Base-by-base conservation (phyloP, 2,329 filamentous ascomycete genomes). In the Ceratocystis albifundus region DNA sequence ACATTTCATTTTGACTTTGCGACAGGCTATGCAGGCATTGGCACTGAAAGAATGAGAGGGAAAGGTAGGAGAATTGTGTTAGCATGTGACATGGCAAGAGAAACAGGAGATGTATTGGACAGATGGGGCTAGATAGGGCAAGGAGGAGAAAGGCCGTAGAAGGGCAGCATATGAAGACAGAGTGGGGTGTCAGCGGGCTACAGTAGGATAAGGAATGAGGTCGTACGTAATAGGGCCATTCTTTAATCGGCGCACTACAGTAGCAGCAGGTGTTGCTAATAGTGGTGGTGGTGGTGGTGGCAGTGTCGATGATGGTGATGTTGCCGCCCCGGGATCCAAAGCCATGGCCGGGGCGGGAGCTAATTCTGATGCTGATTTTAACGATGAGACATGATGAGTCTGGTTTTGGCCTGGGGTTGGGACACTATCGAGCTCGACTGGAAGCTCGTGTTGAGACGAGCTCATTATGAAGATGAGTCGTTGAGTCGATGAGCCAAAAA, bases 1-100 rank as follows among this genome's bases (percentile, higher is more conserved):
- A 66, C 76, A 77, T 65, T 74, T 76, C 73, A 77, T 75, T 69
- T 77, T 77, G 17, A 76, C 73, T 22, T 70, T 74, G 55, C 76
- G 71, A 65, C 76, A 77, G 67, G 72, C 69, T 7, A 76, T 71
- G 67, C 76, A 77, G 28, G 76, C 76, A 65, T 72, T 72, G 2
- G 65, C 65, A 25, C 64, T 66, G 15, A 17, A 25, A 8, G 10
- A 41, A n/a, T 4, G 41, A 25, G 15, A 48, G 50, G 22, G 22
- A 8, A 20, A 20, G 4, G 6, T n/a, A 30, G 15, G 59, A 3
- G n/a, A n/a, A 15, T 15, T 63, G 45, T 7, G 44, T 63, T 46
- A 32, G 22, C 28, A 48, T 32, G 17, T 48, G 61, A 57, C 25
- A 32, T 45, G 50, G 17, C 61, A 46, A 15, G 36, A n/a, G 41